Evolutionary conservation across 2,329 filamentous ascomycete species (phyloP).

Genomic region (Ceratocystis albifundus): DNA sequence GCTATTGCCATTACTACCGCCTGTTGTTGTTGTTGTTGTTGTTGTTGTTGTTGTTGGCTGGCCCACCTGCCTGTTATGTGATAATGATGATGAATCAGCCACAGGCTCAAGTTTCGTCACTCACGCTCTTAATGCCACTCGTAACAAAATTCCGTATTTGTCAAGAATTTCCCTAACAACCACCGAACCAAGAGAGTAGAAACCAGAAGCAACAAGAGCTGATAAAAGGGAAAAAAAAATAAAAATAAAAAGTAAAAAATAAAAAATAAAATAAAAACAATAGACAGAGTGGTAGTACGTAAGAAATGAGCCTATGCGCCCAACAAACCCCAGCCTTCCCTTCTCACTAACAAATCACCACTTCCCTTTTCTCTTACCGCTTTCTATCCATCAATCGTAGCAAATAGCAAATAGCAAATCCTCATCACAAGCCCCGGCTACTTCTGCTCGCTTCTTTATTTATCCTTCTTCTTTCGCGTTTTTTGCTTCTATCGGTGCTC

Average conservation of each 20-base stretch:
- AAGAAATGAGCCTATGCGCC: constrained; percentile 2
- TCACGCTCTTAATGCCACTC: background rate
- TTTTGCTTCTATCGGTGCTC: background rate
- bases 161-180: background rate
- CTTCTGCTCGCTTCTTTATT: background rate
- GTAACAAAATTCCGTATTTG: background rate
- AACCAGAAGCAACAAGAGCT: background rate
- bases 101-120: too few relatives aligned
- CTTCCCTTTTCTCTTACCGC: constrained; percentile 8
- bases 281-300: background rate
- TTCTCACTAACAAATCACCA: constrained; percentile 14
- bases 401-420: background rate
- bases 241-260: too few relatives aligned
- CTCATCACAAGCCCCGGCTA: background rate
- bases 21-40: too few relatives aligned
- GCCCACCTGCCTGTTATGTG: too few relatives aligned
- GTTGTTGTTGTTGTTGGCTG: too few relatives aligned
- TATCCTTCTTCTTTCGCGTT: background rate
- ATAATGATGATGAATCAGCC: too few relatives aligned
- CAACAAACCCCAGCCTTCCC: constrained; percentile 6
- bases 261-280: too few relatives aligned
- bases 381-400: background rate
- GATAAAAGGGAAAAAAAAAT: background rate
- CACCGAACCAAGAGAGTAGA: background rate
- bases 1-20: too few relatives aligned